Evolutionary conservation across 805 yeast genomes (phyloP).

Genomic region (Nakazawaea pomicola): DNA sequence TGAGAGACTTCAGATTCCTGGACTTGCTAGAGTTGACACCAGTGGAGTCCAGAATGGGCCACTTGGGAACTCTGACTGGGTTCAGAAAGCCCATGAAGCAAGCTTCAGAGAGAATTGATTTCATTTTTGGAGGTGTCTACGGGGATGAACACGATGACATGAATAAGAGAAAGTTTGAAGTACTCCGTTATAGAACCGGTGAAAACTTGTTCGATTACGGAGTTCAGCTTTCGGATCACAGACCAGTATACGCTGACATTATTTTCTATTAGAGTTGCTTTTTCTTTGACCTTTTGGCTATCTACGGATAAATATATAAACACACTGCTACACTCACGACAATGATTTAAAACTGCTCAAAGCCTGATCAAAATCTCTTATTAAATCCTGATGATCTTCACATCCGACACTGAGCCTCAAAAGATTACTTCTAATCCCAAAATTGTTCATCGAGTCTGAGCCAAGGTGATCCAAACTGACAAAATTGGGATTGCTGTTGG

Average conservation of each 20-base stretch:
- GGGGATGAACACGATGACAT: slow-evolving; percentile 10
- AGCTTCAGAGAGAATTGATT: slow-evolving; percentile 32
- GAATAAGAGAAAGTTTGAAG: slow-evolving; percentile 17
- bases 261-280: slow-evolving; percentile 17
- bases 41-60: slow-evolving; percentile 26
- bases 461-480: slow-evolving; percentile 14
- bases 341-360: slow-evolving; percentile 19
- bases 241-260: slow-evolving; percentile 37
- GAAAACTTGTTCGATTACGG: slow-evolving; percentile 32
- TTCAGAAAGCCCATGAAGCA: slow-evolving; percentile 24
- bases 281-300: neutral
- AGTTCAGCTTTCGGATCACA: slow-evolving; percentile 38
- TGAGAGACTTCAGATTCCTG: slow-evolving; percentile 20
- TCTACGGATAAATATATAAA: no score
- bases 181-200: slow-evolving; percentile 25
- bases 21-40: slow-evolving; percentile 23
- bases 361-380: slow-evolving; percentile 41
- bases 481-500: slow-evolving; percentile 29
- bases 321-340: neutral
- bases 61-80: slow-evolving; percentile 36
- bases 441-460: slow-evolving; percentile 18
- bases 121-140: slow-evolving; percentile 27
- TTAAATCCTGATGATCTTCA: slow-evolving; percentile 46
- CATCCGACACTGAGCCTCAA: slow-evolving; percentile 50
- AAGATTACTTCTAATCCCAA: slow-evolving; percentile 21